Conservation (phyloP, 2,329 filamentous ascomycete species). For the Pseudocercospora pini-densiflorae region DNA sequence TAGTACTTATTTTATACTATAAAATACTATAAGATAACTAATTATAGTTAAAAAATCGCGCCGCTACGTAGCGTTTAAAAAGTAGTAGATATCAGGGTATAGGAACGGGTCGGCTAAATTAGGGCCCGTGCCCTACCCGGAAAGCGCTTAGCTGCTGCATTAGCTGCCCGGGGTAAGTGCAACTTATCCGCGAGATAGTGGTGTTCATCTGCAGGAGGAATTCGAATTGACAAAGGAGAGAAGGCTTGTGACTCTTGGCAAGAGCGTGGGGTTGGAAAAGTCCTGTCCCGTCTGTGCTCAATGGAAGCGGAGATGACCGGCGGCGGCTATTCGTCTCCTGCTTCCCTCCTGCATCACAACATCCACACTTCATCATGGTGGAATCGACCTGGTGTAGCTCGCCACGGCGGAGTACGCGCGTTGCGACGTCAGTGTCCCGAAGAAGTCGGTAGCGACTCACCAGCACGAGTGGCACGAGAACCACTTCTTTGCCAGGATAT, state of each 20-base stretch:
- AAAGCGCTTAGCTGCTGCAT: no score
- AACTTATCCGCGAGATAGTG: no score
- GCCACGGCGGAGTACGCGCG: neutral
- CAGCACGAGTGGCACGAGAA: neutral
- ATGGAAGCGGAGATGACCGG: neutral
- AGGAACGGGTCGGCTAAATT: no score
- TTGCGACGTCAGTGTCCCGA: neutral
- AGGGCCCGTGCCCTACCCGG: no score
- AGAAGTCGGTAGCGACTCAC: neutral
- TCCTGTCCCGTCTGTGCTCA: neutral
- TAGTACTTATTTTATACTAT: no score
- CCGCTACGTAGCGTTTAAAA: no score
- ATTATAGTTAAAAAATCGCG: no score
- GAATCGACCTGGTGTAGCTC: neutral
- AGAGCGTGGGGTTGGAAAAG: neutral
- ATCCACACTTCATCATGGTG: neutral
- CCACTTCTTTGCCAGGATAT: neutral
- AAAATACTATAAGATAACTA: no score
- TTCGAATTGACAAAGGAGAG: neutral
- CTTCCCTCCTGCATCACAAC: neutral
- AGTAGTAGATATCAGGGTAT: no score
- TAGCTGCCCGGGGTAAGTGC: no score
- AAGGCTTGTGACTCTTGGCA: conserved; percentile 4
- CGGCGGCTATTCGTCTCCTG: neutral
- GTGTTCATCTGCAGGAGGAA: neutral